phyloP scores from a whole-genome alignment of 2,329 filamentous ascomycete species.

The Neonectria punicea region DNA sequence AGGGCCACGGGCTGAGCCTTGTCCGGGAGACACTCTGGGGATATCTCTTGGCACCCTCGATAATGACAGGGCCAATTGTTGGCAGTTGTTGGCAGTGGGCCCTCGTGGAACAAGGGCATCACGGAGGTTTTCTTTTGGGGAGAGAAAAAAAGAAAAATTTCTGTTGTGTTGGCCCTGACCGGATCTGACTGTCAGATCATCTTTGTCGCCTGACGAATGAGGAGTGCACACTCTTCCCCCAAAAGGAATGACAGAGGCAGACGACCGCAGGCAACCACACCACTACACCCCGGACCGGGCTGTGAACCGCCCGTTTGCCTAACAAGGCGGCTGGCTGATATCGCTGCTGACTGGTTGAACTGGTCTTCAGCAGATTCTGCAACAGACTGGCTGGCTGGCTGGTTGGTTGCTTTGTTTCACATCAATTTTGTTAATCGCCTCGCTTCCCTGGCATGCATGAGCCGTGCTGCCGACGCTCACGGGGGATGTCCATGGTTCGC shows the following conservation, averaged over 20 bases:
- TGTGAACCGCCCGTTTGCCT: constrained; percentile 9
- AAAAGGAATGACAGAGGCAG: not conserved
- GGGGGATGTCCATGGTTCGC: constrained; percentile 11
- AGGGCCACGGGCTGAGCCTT: constrained; percentile 30
- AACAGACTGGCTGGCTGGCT: not conserved
- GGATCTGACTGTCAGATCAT: constrained; percentile 41
- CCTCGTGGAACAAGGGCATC: constrained; percentile 26
- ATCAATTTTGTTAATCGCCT: constrained; percentile 13
- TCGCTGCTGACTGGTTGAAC: constrained; percentile 4
- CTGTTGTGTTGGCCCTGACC: constrained; percentile 22
- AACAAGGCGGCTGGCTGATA: constrained; percentile 12
- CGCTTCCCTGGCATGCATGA: constrained; percentile 29
- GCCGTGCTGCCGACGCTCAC: constrained; percentile 19
- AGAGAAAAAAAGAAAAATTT: constrained; percentile 23
- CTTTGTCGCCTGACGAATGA: constrained; percentile 31
- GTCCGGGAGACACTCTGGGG: constrained; percentile 39
- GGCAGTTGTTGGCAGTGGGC: constrained; percentile 9
- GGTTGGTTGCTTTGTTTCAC: constrained; percentile 16
- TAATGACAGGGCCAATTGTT: constrained; percentile 32
- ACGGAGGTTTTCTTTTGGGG: constrained; percentile 23
- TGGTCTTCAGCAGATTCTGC: not conserved
- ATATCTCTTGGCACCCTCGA: constrained; percentile 43
- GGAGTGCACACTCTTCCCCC: constrained; percentile 1
- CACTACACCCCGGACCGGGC: constrained; percentile 21
- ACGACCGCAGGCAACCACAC: constrained; percentile 13